A percentile compares a stretch with the other conserved stretches of the same genome.
Conservation (phyloP, 495 filamentous ascomycete species). For the Penicillium silybi region DNA sequence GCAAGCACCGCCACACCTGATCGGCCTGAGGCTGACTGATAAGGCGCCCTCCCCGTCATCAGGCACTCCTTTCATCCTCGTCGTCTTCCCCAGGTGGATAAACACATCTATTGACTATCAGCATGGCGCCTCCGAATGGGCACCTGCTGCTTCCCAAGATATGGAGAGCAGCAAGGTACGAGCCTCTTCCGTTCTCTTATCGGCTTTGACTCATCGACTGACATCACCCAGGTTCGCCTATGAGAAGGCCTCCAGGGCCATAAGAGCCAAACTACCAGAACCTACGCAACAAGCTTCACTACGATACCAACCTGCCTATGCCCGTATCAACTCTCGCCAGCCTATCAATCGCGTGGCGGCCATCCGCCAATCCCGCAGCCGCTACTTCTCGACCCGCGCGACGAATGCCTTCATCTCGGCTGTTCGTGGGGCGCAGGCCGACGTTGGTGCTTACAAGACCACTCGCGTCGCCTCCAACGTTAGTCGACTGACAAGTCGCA, state of each 20-base stretch:
- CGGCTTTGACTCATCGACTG: conserved; percentile 16
- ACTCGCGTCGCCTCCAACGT: conserved; percentile 66
- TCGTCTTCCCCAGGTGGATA: background rate
- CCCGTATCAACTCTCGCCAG: conserved; percentile 55
- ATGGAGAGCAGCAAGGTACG: conserved; percentile 62
- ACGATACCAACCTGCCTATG: conserved; percentile 50
- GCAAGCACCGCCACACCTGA: conserved; percentile 30
- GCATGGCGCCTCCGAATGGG: conserved; percentile 64
- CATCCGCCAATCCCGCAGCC: conserved; percentile 66
- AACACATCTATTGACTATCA: conserved; percentile 24
- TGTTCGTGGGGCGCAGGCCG: conserved; percentile 49
- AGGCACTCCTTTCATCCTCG: conserved; percentile 26
- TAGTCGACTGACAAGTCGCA: conserved; percentile 60
- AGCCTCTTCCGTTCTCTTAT: conserved; percentile 6
- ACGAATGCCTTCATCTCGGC: conserved; percentile 61
- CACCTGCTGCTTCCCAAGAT: conserved; percentile 69
- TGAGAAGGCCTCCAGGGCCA: conserved; percentile 56
- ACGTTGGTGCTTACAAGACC: conserved; percentile 60
- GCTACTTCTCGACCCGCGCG: conserved; percentile 70
- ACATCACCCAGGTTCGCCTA: conserved; percentile 54
- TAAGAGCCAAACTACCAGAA: conserved; percentile 59
- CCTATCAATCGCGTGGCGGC: conserved; percentile 68
- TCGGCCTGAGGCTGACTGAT: conserved; percentile 15
- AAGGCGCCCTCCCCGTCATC: conserved; percentile 26
- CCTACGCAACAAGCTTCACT: conserved; percentile 38